These are phyloP conservation scores for Triangularia setosa DNA, from an alignment of 2,329 filamentous ascomycete genomes.

Conservation along the genomic window DNA sequence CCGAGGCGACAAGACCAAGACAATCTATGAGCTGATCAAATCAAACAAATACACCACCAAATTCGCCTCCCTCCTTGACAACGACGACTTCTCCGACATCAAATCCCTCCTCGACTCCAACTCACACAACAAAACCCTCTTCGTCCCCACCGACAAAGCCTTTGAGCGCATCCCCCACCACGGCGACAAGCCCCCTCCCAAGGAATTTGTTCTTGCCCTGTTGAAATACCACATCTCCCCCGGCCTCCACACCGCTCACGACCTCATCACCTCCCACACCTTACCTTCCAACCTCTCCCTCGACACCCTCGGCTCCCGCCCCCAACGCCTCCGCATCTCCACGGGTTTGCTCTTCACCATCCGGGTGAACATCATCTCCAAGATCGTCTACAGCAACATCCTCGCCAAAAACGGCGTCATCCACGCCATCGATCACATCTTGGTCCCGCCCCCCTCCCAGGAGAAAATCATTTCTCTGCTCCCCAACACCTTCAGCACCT, in stretches of 20 bases:
- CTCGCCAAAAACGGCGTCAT: constrained; percentile 75
- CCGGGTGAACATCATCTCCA: constrained; percentile 72
- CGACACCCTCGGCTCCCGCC: constrained; percentile 55
- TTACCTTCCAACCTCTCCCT: constrained; percentile 65
- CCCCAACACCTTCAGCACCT: constrained; percentile 72
- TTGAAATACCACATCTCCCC: constrained; percentile 72
- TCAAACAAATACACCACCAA: constrained; percentile 71
- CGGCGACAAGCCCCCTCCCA: constrained; percentile 55
- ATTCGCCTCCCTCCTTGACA: constrained; percentile 70
- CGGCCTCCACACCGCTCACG: constrained; percentile 61
- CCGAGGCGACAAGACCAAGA: constrained; percentile 52
- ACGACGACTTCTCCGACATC: constrained; percentile 59
- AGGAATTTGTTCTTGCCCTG: constrained; percentile 65
- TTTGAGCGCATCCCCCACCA: constrained; percentile 57
- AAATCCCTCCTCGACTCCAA: constrained; percentile 66
- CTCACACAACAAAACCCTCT: constrained; percentile 70
- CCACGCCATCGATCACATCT: constrained; percentile 69
- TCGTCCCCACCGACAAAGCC: constrained; percentile 73
- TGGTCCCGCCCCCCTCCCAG: constrained; percentile 69
- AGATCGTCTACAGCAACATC: constrained; percentile 66
- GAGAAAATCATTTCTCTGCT: constrained; percentile 57
- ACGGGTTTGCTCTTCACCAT: constrained; percentile 51
- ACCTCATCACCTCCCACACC: constrained; percentile 68
- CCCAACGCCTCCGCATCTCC: constrained; percentile 68
- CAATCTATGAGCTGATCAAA: constrained; percentile 77